Percentiles rank a stretch among this genome's conserved stretches.
Conservation (phyloP, 768 basidiomycete species). For the Lactarius evosmus region DNA sequence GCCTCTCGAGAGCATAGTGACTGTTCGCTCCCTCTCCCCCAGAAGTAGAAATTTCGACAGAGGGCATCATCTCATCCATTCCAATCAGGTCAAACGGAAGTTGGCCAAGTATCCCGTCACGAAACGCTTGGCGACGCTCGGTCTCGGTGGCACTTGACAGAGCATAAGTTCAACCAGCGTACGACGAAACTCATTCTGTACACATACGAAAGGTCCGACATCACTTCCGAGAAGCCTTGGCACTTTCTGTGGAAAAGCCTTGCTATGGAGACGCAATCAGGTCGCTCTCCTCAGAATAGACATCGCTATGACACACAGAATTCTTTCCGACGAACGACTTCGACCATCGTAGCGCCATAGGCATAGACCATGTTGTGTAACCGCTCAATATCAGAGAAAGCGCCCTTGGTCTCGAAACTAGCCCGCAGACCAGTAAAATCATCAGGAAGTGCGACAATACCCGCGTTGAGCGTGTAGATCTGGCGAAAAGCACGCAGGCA, state of each 20-base stretch:
- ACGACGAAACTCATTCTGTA: background rate
- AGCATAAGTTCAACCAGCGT: slow-evolving; percentile 4
- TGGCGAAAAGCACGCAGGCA: slow-evolving; percentile 63
- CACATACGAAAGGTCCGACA: slow-evolving; percentile 80
- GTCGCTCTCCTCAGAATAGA: too few species aligned
- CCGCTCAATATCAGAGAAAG: slow-evolving; percentile 86
- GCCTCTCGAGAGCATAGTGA: slow-evolving; percentile 58
- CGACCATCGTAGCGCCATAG: slow-evolving; percentile 86
- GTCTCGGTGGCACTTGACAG: slow-evolving; percentile 61
- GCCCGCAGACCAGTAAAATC: slow-evolving; percentile 61
- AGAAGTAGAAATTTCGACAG: slow-evolving; percentile 70
- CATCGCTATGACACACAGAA: slow-evolving; percentile 54
- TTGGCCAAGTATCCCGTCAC: slow-evolving; percentile 77
- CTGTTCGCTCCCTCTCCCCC: slow-evolving; percentile 50
- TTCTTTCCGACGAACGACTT: slow-evolving; percentile 86
- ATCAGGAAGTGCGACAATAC: slow-evolving; percentile 69
- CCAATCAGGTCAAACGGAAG: slow-evolving; percentile 82
- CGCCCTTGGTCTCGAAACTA: slow-evolving; percentile 67
- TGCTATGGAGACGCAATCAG: slow-evolving; percentile 40
- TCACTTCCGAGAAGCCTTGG: slow-evolving; percentile 73
- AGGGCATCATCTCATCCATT: slow-evolving; percentile 74
- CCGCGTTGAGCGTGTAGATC: slow-evolving; percentile 76
- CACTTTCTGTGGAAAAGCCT: slow-evolving; percentile 80
- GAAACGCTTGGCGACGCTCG: slow-evolving; percentile 77
- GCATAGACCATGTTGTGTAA: slow-evolving; percentile 88